phyloP scores from a whole-genome alignment of 208 protist genomes.

The Wallacemonas sp. region DNA sequence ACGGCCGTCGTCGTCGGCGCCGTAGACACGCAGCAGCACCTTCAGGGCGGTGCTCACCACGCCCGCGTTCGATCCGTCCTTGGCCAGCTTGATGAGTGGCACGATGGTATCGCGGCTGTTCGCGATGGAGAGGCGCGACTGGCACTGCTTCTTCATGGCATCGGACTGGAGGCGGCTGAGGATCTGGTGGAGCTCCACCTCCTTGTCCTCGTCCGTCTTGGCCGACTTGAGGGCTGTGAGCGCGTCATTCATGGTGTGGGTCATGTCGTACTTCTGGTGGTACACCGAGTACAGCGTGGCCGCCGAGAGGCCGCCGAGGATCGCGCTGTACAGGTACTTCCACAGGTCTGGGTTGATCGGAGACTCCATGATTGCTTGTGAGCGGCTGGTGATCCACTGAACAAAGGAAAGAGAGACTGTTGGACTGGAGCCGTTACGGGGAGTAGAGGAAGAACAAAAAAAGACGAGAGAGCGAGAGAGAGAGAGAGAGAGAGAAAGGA shows the following conservation, averaged over 20 bases:
- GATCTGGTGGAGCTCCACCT: constrained; percentile 43
- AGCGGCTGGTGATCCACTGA: too few relatives aligned
- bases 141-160: constrained; percentile 48
- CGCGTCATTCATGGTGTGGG: constrained; percentile 27
- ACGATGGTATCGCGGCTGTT: constrained; percentile 51
- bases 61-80: constrained; percentile 70
- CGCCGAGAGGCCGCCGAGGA: constrained; percentile 44
- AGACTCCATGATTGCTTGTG: constrained; percentile 63
- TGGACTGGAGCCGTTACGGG: not conserved
- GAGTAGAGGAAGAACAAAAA: constrained; percentile 2
- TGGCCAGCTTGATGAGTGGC: constrained; percentile 47
- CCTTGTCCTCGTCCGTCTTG: constrained; percentile 41
- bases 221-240: constrained; percentile 44
- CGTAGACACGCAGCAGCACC: constrained; percentile 57
- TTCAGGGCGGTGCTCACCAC: constrained; percentile 50
- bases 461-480: not conserved
- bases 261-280: constrained; percentile 73
- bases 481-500: not conserved
- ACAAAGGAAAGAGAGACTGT: too few relatives aligned
- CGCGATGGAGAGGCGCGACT: constrained; percentile 51
- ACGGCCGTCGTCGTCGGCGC: constrained; percentile 59
- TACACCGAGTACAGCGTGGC: constrained; percentile 75
- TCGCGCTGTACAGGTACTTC: constrained; percentile 68
- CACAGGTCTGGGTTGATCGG: constrained; percentile 79
- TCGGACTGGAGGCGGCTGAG: constrained; percentile 58